Conservation (phyloP, 2,329 filamentous ascomycete species). For the Ceratocystis harringtonii region DNA sequence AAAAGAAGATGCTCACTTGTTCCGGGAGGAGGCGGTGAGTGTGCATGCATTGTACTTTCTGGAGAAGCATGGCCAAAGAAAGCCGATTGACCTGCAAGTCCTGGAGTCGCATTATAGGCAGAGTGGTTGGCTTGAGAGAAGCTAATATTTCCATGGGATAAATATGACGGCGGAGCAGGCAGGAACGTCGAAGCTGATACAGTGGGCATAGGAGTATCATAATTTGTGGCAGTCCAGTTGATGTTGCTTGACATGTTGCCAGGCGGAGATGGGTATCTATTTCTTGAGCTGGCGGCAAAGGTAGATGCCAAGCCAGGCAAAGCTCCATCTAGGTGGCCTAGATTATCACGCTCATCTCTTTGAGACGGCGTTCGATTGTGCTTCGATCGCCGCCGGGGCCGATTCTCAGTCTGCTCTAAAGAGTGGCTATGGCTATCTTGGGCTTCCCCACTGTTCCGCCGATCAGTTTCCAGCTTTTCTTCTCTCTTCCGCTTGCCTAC, state of each 20-base stretch:
- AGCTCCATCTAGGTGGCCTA: not conserved
- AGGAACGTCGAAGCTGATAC: not conserved
- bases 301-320: not conserved
- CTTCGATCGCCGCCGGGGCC: not conserved
- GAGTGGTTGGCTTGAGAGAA: not conserved
- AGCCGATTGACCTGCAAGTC: not conserved
- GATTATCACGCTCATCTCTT: not conserved
- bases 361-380: not conserved
- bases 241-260: not conserved
- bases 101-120: not conserved
- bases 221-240: not conserved
- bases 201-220: not conserved
- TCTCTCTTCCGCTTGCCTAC: constrained; percentile 14
- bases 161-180: not conserved
- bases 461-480: constrained; percentile 6
- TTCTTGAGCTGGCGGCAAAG: not conserved
- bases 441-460: constrained; percentile 1
- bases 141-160: not conserved
- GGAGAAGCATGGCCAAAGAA: not conserved
- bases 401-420: not conserved
- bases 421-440: not conserved
- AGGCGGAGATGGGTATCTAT: not conserved
- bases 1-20: not conserved
- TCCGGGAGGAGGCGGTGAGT: not conserved
- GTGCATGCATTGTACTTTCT: not conserved